Evolutionary conservation across 164 flowering plant genomes (phyloP).

Genomic region (Taxillus chinensis): DNA sequence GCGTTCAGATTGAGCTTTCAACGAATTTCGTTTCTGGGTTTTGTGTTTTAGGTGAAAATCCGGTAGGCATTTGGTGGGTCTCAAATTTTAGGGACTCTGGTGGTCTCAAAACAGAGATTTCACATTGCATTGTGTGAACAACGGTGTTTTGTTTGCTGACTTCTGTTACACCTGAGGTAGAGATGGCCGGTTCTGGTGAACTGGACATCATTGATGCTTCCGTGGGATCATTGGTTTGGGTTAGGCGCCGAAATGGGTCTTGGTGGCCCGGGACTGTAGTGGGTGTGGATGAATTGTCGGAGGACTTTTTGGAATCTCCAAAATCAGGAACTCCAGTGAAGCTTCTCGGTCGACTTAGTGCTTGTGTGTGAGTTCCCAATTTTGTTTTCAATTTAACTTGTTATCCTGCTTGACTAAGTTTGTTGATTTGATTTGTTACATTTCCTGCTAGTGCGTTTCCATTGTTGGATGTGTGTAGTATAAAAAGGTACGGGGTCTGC

Average conservation of each 20-base stretch:
- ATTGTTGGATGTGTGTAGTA: too few relatives aligned
- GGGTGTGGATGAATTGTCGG: constrained; percentile 60
- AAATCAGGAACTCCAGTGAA: constrained; percentile 83
- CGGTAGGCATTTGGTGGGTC: constrained; percentile 6
- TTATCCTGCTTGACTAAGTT: neutral
- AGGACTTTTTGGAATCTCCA: constrained; percentile 34
- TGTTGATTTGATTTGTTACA: neutral
- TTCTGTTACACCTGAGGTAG: neutral
- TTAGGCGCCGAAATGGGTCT: constrained; percentile 77
- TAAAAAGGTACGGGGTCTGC: too few relatives aligned
- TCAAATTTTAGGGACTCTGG: constrained; percentile 5
- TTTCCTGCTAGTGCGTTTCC: too few relatives aligned
- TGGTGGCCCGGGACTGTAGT: constrained; percentile 97
- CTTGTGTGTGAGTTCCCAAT: constrained; percentile 58
- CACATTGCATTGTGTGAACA: constrained; percentile 10
- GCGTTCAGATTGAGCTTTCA: too few relatives aligned
- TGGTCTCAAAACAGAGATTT: constrained; percentile 8
- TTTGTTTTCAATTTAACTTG: neutral
- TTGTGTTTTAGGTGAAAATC: constrained; percentile 3
- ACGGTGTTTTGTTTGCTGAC: neutral
- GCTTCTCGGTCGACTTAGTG: constrained; percentile 85
- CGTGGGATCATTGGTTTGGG: constrained; percentile 87
- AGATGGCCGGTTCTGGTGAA: constrained; percentile 45
- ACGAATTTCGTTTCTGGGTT: too few relatives aligned
- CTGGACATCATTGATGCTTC: constrained; percentile 36